Evolutionary conservation across 2,329 filamentous ascomycete species (phyloP).

Genomic region (Tolypocladium tundrense): DNA sequence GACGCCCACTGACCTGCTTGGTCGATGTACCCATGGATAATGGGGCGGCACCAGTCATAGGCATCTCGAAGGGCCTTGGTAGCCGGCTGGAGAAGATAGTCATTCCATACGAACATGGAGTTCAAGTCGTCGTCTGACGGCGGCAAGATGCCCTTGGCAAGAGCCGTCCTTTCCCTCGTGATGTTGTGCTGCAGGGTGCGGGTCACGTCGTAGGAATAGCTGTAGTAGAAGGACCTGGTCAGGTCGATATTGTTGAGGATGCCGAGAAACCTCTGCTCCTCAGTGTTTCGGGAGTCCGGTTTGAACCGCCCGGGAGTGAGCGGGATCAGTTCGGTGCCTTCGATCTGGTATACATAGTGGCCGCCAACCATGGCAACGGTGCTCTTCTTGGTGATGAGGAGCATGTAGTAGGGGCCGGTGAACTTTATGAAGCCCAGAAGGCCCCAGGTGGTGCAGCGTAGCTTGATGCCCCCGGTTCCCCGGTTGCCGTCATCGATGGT

Average conservation of each 20-base stretch:
- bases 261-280: constrained; percentile 79
- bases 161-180: constrained; percentile 61
- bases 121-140: constrained; percentile 61
- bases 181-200: constrained; percentile 89
- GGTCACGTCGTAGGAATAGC: constrained; percentile 95
- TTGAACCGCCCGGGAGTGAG: constrained; percentile 69
- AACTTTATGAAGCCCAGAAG: constrained; percentile 92
- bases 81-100: constrained; percentile 74
- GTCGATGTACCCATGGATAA: constrained; percentile 94
- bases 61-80: constrained; percentile 60
- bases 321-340: constrained; percentile 84
- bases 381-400: constrained; percentile 89
- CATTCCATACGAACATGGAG: constrained; percentile 98
- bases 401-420: constrained; percentile 94
- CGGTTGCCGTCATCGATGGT: constrained; percentile 94
- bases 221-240: constrained; percentile 91
- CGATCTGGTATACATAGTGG: constrained; percentile 91
- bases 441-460: constrained; percentile 88
- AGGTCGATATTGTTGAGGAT: constrained; percentile 90
- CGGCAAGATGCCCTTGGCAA: constrained; percentile 53
- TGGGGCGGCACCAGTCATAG: constrained; percentile 91
- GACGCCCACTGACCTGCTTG: constrained; percentile 51
- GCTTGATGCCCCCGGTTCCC: constrained; percentile 75
- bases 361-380: constrained; percentile 94
- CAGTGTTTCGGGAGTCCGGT: constrained; percentile 68